These are phyloP conservation scores for Podila clonocystis DNA, from an alignment of 192 early-diverging fungal genomes.

Conservation along the genomic window DNA sequence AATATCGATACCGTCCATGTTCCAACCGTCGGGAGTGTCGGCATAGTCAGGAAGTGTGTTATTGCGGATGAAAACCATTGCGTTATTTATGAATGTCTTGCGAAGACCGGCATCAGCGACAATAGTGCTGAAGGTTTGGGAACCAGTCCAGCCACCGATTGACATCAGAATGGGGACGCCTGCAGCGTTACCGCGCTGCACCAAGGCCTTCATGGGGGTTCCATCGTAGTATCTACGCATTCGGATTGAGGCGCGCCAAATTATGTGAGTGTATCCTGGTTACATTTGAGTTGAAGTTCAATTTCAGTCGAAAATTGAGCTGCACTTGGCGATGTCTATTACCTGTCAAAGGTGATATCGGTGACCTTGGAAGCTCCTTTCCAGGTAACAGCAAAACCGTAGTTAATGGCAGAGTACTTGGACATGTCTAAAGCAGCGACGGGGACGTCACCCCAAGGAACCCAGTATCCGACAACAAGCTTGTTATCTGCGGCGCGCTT, in stretches of 20 bases:
- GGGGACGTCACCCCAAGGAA: slow-evolving; percentile 35
- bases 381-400: slow-evolving; percentile 33
- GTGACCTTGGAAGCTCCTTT: slow-evolving; percentile 19
- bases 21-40: slow-evolving; percentile 30
- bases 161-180: slow-evolving; percentile 59
- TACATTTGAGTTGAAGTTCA: too few species aligned
- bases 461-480: slow-evolving; percentile 40
- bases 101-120: slow-evolving; percentile 56
- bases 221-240: slow-evolving; percentile 35
- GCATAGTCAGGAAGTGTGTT: slow-evolving; percentile 24
- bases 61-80: slow-evolving; percentile 49
- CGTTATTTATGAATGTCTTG: slow-evolving; percentile 62
- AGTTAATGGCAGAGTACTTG: slow-evolving; percentile 48
- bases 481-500: slow-evolving; percentile 24
- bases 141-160: slow-evolving; percentile 81
- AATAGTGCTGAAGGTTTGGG: slow-evolving; percentile 67
- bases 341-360: slow-evolving; percentile 19
- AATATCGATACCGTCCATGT: slow-evolving; percentile 48
- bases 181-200: slow-evolving; percentile 20
- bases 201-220: slow-evolving; percentile 12
- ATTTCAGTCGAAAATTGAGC: too few species aligned
- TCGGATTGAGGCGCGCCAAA: too few species aligned
- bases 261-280: too few species aligned
- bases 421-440: slow-evolving; percentile 30
- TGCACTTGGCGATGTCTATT: too few species aligned